Conservation (phyloP, 257 asterid genomes). For the Marsdenia floribunda region DNA sequence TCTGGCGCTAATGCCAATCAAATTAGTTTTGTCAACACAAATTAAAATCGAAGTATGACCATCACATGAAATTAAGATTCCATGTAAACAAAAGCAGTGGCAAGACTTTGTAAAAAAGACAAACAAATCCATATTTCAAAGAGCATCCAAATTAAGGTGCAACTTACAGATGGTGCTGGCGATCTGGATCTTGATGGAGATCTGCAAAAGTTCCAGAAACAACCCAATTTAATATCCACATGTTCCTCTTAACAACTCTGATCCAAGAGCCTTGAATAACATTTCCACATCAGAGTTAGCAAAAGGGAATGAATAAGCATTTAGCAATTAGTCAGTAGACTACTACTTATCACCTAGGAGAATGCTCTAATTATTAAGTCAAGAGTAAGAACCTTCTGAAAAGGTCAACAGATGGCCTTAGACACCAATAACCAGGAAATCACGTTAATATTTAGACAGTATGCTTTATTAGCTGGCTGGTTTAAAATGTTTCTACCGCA, state of each 20-base stretch:
- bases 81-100: not conserved
- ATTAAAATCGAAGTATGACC: constrained; percentile 2
- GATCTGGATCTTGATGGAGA: constrained; percentile 96
- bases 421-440: constrained; percentile 38
- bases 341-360: constrained; percentile 28
- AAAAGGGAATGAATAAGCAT: constrained; percentile 41
- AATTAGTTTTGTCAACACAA: constrained; percentile 10
- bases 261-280: constrained; percentile 80
- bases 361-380: constrained; percentile 32
- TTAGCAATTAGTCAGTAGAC: constrained; percentile 28
- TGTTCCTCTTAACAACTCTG: constrained; percentile 69
- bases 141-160: constrained; percentile 3
- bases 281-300: constrained; percentile 72
- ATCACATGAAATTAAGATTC: constrained; percentile 2
- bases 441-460: constrained; percentile 22
- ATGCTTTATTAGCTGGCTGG: constrained; percentile 35
- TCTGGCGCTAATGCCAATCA: constrained; percentile 43
- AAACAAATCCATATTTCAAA: not conserved
- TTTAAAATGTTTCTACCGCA: constrained; percentile 48
- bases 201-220: constrained; percentile 99
- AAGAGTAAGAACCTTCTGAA: constrained; percentile 30
- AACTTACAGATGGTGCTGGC: constrained; percentile 84
- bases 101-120: too few species aligned
- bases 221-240: constrained; percentile 88
- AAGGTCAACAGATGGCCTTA: constrained; percentile 28